Conservation (phyloP, 805 yeast genomes). For the Yamadazyma phyllophila region DNA sequence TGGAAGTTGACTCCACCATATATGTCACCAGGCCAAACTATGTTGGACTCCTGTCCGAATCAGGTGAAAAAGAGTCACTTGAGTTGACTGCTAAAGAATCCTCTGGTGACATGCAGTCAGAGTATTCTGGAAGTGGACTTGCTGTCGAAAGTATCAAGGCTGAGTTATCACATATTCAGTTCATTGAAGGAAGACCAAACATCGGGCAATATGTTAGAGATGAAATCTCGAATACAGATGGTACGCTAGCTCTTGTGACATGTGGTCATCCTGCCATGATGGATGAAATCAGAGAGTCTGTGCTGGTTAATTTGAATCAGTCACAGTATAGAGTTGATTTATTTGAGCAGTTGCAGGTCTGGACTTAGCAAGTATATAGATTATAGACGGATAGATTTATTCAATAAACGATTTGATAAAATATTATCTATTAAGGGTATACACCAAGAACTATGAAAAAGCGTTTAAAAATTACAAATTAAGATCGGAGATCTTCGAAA, state of each 20-base stretch:
- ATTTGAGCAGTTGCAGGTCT: slow-evolving; percentile 70
- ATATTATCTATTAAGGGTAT: too few species aligned
- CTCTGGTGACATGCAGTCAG: slow-evolving; percentile 2
- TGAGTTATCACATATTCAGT: slow-evolving; percentile 32
- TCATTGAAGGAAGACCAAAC: slow-evolving; percentile 49
- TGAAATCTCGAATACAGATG: slow-evolving; percentile 34
- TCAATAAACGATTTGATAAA: too few species aligned
- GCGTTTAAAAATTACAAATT: too few species aligned
- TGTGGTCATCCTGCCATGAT: slow-evolving; percentile 65
- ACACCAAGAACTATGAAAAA: too few species aligned
- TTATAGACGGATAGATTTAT: background rate
- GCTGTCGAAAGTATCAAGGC: background rate
- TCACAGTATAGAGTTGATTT: slow-evolving; percentile 55
- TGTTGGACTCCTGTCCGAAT: background rate
- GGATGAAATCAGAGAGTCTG: slow-evolving; percentile 53
- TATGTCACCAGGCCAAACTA: slow-evolving; percentile 26
- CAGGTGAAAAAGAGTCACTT: background rate
- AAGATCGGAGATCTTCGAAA: too few species aligned
- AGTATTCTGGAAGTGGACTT: background rate
- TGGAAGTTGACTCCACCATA: slow-evolving; percentile 24
- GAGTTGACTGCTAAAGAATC: slow-evolving; percentile 7
- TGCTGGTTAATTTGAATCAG: slow-evolving; percentile 39
- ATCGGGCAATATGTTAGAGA: slow-evolving; percentile 35
- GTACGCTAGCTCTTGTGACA: slow-evolving; percentile 50
- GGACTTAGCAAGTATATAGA: slow-evolving; percentile 40